A percentile compares a stretch with the other conserved stretches of the same genome.
Evolutionary conservation across 805 yeast species (phyloP).

Genomic region (Kodamaea sagamina): DNA sequence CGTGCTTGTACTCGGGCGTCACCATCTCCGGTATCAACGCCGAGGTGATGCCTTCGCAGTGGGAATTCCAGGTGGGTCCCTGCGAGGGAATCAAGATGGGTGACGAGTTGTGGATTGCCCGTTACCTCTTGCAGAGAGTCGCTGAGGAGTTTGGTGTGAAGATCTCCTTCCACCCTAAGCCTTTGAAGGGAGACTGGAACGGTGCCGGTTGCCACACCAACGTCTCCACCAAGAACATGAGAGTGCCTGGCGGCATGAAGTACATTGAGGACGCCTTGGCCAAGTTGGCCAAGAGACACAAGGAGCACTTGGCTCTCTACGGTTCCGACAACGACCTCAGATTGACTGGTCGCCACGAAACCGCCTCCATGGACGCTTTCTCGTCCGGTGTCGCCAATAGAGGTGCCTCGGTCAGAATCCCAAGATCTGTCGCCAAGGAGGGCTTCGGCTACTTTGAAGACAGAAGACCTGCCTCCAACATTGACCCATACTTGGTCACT

Average conservation of each 20-base stretch:
- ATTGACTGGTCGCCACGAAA: slow-evolving; percentile 98
- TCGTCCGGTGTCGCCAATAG: slow-evolving; percentile 99
- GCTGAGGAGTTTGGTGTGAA: slow-evolving; percentile 99
- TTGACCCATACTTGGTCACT: slow-evolving; percentile 97
- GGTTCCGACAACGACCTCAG: slow-evolving; percentile 95
- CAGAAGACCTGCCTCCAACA: slow-evolving; percentile 99
- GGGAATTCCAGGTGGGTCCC: slow-evolving; percentile 99
- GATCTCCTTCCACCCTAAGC: slow-evolving; percentile 99
- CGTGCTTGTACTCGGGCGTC: slow-evolving; percentile 91
- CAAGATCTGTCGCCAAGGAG: slow-evolving; percentile 97
- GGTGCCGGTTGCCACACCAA: slow-evolving; percentile 99
- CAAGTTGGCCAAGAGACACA: slow-evolving; percentile 93
- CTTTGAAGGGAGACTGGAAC: slow-evolving; percentile 98
- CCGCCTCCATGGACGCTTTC: slow-evolving; percentile 89
- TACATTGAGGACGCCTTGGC: slow-evolving; percentile 88
- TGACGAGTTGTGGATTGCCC: slow-evolving; percentile 94
- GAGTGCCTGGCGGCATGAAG: slow-evolving; percentile 95
- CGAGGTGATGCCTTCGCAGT: slow-evolving; percentile 99
- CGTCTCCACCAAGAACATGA: slow-evolving; percentile 90
- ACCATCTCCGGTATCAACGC: slow-evolving; percentile 95
- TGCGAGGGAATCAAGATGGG: slow-evolving; percentile 96
- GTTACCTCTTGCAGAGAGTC: slow-evolving; percentile 88
- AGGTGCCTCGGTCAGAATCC: slow-evolving; percentile 98
- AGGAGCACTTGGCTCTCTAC: slow-evolving; percentile 91
- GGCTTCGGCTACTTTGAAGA: slow-evolving; percentile 99